phyloP scores from a whole-genome alignment of 1,284 basidiomycete species.

The Acaromyces ingoldii region DNA sequence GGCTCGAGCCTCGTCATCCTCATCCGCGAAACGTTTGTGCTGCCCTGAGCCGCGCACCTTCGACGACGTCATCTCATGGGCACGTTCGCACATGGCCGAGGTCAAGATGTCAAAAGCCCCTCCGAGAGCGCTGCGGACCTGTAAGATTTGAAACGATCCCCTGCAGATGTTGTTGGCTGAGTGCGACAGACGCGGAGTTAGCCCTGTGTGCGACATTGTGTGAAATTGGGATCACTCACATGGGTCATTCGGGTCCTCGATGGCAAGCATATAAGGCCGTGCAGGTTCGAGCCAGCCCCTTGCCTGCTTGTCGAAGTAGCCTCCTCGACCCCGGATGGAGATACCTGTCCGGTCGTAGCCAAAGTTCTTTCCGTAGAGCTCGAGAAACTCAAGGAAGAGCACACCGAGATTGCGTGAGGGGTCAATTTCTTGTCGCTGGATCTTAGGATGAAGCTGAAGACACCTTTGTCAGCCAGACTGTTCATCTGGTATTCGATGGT shows the following conservation, averaged over 20 bases:
- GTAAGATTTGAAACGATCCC: slow-evolving; percentile 76
- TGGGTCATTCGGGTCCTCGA: slow-evolving; percentile 91
- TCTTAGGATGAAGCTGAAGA: slow-evolving; percentile 83
- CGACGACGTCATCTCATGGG: slow-evolving; percentile 19
- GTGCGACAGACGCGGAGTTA: neutral
- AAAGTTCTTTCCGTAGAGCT: slow-evolving; percentile 87
- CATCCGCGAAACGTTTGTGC: slow-evolving; percentile 1
- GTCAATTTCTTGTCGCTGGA: slow-evolving; percentile 80
- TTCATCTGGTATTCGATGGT: neutral
- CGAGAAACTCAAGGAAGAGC: slow-evolving; percentile 90
- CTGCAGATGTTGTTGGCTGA: slow-evolving; percentile 87
- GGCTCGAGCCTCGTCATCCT: slow-evolving; percentile 27
- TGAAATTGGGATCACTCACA: slow-evolving; percentile 59
- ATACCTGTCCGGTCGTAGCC: slow-evolving; percentile 66
- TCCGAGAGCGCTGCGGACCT: slow-evolving; percentile 74
- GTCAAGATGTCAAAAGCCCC: slow-evolving; percentile 82
- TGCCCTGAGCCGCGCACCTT: neutral
- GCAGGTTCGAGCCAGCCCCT: slow-evolving; percentile 40
- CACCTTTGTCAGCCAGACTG: neutral
- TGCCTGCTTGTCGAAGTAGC: slow-evolving; percentile 60
- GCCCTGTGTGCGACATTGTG: neutral
- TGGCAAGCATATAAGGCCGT: slow-evolving; percentile 66
- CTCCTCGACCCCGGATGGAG: slow-evolving; percentile 70
- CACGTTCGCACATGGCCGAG: slow-evolving; percentile 51
- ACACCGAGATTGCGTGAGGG: slow-evolving; percentile 82